phyloP scores from a whole-genome alignment of 163 green algal genomes.

The Volvox carteri region DNA sequence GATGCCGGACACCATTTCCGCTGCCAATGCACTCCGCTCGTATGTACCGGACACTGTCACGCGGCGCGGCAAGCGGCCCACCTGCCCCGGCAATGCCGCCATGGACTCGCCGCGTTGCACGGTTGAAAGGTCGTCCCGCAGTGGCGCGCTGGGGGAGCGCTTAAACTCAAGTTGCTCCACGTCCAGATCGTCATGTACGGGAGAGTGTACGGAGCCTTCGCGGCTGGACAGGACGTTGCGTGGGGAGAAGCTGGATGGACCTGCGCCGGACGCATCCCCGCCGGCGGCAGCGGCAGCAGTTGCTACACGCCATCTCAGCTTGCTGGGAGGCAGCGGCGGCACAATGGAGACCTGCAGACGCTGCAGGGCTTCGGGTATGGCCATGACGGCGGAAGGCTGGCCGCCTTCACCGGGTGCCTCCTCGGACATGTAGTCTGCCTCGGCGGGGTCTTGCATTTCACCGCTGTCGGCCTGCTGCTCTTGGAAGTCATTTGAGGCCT shows the following conservation, averaged over 20 bases:
- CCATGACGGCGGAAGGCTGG: background rate
- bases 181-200: background rate
- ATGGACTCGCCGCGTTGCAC: background rate
- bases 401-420: background rate
- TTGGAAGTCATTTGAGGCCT: too few relatives aligned
- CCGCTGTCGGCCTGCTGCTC: too few relatives aligned
- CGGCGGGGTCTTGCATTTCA: too few relatives aligned
- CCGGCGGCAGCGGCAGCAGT: too few relatives aligned
- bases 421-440: too few relatives aligned
- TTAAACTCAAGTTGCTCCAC: background rate
- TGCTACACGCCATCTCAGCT: background rate
- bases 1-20: background rate
- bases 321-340: slow-evolving; percentile 3
- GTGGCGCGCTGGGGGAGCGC: background rate
- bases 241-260: background rate
- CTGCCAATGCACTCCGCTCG: too few relatives aligned
- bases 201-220: background rate
- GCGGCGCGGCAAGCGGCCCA: background rate
- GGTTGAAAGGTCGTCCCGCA: background rate
- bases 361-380: background rate
- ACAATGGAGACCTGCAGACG: slow-evolving; percentile 9
- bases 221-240: background rate
- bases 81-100: background rate
- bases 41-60: too few relatives aligned
- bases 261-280: background rate